These are phyloP conservation scores for Piromyces sp. DNA, from an alignment of 192 early-diverging fungal genomes.

Conservation along the genomic window DNA sequence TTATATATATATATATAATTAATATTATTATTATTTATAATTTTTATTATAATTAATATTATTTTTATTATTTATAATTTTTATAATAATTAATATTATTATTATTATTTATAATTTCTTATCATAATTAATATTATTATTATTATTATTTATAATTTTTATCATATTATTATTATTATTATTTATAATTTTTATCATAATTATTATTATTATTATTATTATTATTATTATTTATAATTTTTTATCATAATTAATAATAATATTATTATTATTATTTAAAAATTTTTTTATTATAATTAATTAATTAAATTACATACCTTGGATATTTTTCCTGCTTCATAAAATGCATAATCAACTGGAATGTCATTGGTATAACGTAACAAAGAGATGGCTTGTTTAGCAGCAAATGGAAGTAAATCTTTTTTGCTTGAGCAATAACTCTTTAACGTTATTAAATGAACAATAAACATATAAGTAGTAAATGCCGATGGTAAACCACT, in stretches of 20 bases:
- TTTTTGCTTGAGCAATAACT: slow-evolving; percentile 28
- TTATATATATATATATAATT: no score
- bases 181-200: no score
- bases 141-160: no score
- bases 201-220: slow-evolving; percentile 6
- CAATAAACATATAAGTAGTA: slow-evolving; percentile 19
- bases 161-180: not conserved
- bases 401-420: slow-evolving; percentile 29
- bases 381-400: slow-evolving; percentile 29
- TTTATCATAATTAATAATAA: not conserved
- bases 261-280: not conserved
- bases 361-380: slow-evolving; percentile 32
- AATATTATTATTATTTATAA: not conserved
- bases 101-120: no score
- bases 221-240: no score
- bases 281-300: no score
- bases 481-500: slow-evolving; percentile 17
- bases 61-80: not conserved
- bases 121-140: not conserved
- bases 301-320: slow-evolving; percentile 17
- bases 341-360: slow-evolving; percentile 31
- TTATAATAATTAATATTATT: not conserved
- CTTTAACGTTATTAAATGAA: slow-evolving; percentile 23
- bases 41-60: not conserved
- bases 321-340: slow-evolving; percentile 28